Percentiles rank a stretch among this genome's conserved stretches.
Conservation (phyloP, 805 yeast genomes). For the Metschnikowia amazonensis region DNA sequence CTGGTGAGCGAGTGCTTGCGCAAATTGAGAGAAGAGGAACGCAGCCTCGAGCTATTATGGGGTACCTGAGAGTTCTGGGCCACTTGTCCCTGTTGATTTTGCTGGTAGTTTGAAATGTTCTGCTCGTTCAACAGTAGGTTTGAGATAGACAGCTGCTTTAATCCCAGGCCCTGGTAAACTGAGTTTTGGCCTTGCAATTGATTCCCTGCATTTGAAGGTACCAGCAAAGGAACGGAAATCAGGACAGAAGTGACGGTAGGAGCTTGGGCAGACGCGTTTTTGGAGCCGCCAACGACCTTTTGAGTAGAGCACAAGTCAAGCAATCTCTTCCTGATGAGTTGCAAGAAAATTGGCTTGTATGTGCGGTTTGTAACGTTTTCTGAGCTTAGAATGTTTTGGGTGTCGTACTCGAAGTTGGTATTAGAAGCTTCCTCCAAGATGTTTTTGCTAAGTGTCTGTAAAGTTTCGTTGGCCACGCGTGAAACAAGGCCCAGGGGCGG, state of each 20-base stretch:
- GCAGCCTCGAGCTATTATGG: slow-evolving; percentile 25
- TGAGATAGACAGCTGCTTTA: slow-evolving; percentile 38
- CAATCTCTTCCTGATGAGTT: slow-evolving; percentile 39
- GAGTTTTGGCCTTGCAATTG: slow-evolving; percentile 7
- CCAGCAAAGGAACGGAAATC: slow-evolving; percentile 11
- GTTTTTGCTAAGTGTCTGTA: slow-evolving; percentile 25
- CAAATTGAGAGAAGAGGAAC: slow-evolving; percentile 35
- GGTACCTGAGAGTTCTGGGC: slow-evolving; percentile 10
- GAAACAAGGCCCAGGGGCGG: slow-evolving; percentile 46
- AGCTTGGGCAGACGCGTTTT: slow-evolving; percentile 6
- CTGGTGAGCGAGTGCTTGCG: slow-evolving; percentile 43
- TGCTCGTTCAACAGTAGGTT: slow-evolving; percentile 39
- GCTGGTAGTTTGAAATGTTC: slow-evolving; percentile 32
- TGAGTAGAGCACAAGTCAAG: slow-evolving; percentile 36
- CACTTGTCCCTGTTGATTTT: slow-evolving; percentile 10
- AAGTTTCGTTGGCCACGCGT: slow-evolving; percentile 41
- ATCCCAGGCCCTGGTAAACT: slow-evolving; percentile 19
- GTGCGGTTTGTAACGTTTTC: slow-evolving; percentile 31
- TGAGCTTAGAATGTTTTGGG: slow-evolving; percentile 28
- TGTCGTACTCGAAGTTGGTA: slow-evolving; percentile 26
- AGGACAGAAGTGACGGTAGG: slow-evolving; percentile 13
- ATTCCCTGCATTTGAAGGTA: neutral
- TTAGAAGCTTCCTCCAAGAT: slow-evolving; percentile 10
- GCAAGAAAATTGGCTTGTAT: slow-evolving; percentile 38
- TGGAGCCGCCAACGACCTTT: slow-evolving; percentile 9